Conservation (phyloP, 306 rosid species). For the Rosa multiflora region DNA sequence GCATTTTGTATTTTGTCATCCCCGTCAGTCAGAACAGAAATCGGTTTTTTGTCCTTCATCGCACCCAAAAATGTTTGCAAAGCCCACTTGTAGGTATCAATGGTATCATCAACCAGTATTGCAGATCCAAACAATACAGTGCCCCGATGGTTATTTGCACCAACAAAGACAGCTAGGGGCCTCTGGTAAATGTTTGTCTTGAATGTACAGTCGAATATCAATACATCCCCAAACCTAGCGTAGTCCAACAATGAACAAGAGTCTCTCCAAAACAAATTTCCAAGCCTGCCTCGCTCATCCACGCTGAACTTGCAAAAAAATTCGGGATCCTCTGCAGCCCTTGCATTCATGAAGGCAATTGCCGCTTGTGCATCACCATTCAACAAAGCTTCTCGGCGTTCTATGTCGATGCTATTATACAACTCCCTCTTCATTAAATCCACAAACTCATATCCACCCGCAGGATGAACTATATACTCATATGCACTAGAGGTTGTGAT, state of each 20-base stretch:
- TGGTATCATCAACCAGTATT: not conserved
- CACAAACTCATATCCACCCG: not conserved
- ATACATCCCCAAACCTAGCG: not conserved
- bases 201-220: not conserved
- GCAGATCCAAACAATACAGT: not conserved
- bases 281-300: not conserved
- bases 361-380: not conserved
- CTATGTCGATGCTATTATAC: not conserved
- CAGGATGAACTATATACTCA: not conserved
- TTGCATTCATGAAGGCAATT: not conserved
- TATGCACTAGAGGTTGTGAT: not conserved
- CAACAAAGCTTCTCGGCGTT: not conserved
- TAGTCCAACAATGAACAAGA: not conserved
- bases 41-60: not conserved
- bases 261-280: not conserved
- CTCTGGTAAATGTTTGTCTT: not conserved
- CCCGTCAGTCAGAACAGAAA: not conserved
- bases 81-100: not conserved
- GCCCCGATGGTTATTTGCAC: not conserved
- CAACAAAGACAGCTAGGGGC: not conserved
- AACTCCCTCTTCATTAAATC: not conserved
- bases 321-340: not conserved
- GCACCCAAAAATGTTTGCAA: not conserved
- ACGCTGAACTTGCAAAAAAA: not conserved
- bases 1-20: not conserved